Base-by-base conservation (phyloP, 306 rosid species). In the Luffa acutangula region DNA sequence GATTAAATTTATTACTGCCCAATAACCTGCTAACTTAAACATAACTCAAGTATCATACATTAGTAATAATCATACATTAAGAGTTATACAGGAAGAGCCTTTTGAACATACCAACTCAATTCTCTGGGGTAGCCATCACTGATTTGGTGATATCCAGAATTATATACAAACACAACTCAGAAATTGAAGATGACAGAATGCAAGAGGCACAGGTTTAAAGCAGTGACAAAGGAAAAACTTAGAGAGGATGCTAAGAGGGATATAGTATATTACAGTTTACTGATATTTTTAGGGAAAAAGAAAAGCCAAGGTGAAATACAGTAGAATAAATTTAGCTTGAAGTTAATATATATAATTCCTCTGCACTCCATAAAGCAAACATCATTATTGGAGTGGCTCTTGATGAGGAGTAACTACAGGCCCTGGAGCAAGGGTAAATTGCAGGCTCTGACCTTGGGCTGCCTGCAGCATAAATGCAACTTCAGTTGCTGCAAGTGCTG, bases 401-500 rank as follows among this genome's bases (percentile, higher is more conserved):
- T 81, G 94, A 20, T 83, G 91, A 52, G 92, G 9, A 77, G 82
- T 80, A 69, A 74, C 86, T 5, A 87, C 63, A 36, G 96, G 86
- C 33, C 86, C 94, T 21, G 99, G 87, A 42, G 96, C 94, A 78
- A 91, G 81, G 0, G 98, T 90, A 21, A 96, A 89, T 66, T 93
- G 99, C 48, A 96, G 85, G 56, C 92, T 97, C 85, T 93, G 83
- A 17, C 81, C 93, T 77, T 96, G 99, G 62, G 93, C 98, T 37
- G 98, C 86, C 81, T 96, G 97, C 81, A 96, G 85, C 75, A 96
- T 93, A 80, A 93, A 93, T 31, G 99, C 99, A 33, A 96, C 98
- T 88, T 93, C 98, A 15, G 98, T 89, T 9, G 99, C 99, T 20
- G 99, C 98, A 85, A 96, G 83, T 18, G 97, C 97, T 43, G 98